These are phyloP conservation scores for Plasmodium coatneyi DNA, from an alignment of 169 alveolate genomes.

Conservation along the genomic window DNA sequence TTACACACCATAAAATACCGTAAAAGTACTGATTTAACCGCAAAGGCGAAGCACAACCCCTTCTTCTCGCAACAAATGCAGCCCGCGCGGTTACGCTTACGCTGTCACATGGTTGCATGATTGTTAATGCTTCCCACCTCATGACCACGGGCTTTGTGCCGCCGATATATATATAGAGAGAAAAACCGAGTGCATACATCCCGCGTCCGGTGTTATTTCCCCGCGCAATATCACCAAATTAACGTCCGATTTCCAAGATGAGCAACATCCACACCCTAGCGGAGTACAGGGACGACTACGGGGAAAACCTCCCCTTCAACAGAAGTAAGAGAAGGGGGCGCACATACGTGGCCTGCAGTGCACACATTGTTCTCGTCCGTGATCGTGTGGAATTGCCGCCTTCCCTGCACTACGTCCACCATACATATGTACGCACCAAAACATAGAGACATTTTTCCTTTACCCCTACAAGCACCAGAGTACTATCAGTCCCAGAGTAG, in stretches of 20 bases:
- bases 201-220: neutral
- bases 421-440: neutral
- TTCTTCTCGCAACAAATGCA: neutral
- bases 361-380: neutral
- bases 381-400: neutral
- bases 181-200: neutral
- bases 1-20: neutral
- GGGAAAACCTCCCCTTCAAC: constrained; percentile 57
- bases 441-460: neutral
- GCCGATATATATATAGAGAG: neutral
- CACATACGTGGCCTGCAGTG: neutral
- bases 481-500: constrained; percentile 66
- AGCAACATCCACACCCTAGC: constrained; percentile 75
- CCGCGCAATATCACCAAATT: neutral
- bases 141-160: neutral
- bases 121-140: neutral
- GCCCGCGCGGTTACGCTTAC: neutral
- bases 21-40: neutral
- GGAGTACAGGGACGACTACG: constrained; percentile 53
- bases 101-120: neutral
- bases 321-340: constrained; percentile 43
- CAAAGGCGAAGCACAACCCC: neutral
- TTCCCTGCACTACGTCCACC: neutral
- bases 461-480: constrained; percentile 56
- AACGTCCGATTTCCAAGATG: constrained; percentile 14